phyloP scores from a whole-genome alignment of 768 basidiomycete genomes.

The Artomyces pyxidatus region DNA sequence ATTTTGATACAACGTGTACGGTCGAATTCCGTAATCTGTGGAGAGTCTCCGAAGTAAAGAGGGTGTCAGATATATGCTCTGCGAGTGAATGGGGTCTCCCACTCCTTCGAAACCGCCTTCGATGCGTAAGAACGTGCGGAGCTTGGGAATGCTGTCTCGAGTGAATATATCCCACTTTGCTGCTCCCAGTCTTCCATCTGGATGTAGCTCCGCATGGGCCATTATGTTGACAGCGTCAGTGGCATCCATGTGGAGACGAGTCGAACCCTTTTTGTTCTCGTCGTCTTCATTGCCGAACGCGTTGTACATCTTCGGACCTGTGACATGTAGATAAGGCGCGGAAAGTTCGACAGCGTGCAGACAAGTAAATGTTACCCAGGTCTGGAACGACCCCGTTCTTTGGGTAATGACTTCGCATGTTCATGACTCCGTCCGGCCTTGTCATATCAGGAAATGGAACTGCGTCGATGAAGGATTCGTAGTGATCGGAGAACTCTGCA shows the following conservation, averaged over 20 bases:
- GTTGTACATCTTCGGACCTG: constrained; percentile 94
- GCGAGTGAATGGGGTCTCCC: not conserved
- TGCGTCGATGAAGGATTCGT: constrained; percentile 74
- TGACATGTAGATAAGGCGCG: not conserved
- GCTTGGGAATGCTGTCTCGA: constrained; percentile 67
- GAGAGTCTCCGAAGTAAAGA: constrained; percentile 55
- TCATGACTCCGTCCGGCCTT: constrained; percentile 78
- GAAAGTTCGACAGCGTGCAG: too few species aligned
- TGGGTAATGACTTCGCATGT: constrained; percentile 86
- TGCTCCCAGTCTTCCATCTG: constrained; percentile 57
- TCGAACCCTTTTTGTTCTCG: constrained; percentile 72
- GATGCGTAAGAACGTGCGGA: constrained; percentile 54
- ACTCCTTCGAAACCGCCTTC: too few species aligned
- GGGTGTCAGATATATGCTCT: not conserved
- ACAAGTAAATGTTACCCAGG: constrained; percentile 61
- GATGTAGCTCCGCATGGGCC: constrained; percentile 51
- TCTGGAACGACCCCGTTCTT: constrained; percentile 72
- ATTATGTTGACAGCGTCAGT: constrained; percentile 91
- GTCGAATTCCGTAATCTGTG: constrained; percentile 59
- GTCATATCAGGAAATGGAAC: constrained; percentile 88
- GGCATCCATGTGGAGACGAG: constrained; percentile 91
- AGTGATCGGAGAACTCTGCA: constrained; percentile 73
- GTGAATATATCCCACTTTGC: constrained; percentile 91
- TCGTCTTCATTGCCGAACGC: constrained; percentile 68
- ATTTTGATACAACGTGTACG: constrained; percentile 80